phyloP scores from a whole-genome alignment of 1,284 basidiomycete species.

The Waitea zeae region DNA sequence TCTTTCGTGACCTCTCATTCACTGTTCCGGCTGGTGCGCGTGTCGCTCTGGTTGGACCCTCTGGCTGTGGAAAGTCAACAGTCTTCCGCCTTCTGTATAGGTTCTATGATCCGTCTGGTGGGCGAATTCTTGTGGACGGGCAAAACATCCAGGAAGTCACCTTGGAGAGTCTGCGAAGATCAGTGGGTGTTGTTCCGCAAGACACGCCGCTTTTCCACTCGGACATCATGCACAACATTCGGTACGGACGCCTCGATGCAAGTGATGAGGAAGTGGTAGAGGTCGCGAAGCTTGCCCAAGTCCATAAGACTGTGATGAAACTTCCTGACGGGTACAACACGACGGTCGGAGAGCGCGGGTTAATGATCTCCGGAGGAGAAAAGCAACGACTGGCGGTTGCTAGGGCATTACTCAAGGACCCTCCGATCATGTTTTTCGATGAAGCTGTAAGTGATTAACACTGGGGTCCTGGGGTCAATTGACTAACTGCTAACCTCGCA shows the following conservation, averaged over 20 bases:
- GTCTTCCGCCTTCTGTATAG: slow-evolving; percentile 89
- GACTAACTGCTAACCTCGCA: slow-evolving; percentile 1
- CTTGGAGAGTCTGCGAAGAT: slow-evolving; percentile 53
- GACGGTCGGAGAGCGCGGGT: slow-evolving; percentile 86
- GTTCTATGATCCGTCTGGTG: slow-evolving; percentile 79
- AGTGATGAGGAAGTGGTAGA: slow-evolving; percentile 78
- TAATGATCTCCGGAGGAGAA: slow-evolving; percentile 98
- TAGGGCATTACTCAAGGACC: slow-evolving; percentile 83
- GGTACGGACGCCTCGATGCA: slow-evolving; percentile 84
- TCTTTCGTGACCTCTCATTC: slow-evolving; percentile 83
- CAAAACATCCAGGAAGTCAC: slow-evolving; percentile 73
- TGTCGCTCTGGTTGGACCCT: slow-evolving; percentile 91
- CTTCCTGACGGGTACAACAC: slow-evolving; percentile 82
- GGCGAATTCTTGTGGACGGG: slow-evolving; percentile 72
- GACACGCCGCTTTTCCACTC: slow-evolving; percentile 97
- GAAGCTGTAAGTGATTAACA: slow-evolving; percentile 64
- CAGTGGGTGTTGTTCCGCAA: slow-evolving; percentile 92
- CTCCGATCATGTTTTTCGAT: slow-evolving; percentile 92
- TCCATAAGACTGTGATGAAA: slow-evolving; percentile 65
- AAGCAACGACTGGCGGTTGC: slow-evolving; percentile 95
- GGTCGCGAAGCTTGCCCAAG: slow-evolving; percentile 75
- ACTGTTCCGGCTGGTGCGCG: slow-evolving; percentile 91
- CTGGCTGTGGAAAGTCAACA: slow-evolving; percentile 96
- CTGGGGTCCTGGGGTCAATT: neutral
- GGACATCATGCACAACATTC: slow-evolving; percentile 87